Percentiles rank a stretch among this genome's conserved stretches.
Conservation (phyloP, 129 eudicot genomes). For the Heracleum sosnowskyi region DNA sequence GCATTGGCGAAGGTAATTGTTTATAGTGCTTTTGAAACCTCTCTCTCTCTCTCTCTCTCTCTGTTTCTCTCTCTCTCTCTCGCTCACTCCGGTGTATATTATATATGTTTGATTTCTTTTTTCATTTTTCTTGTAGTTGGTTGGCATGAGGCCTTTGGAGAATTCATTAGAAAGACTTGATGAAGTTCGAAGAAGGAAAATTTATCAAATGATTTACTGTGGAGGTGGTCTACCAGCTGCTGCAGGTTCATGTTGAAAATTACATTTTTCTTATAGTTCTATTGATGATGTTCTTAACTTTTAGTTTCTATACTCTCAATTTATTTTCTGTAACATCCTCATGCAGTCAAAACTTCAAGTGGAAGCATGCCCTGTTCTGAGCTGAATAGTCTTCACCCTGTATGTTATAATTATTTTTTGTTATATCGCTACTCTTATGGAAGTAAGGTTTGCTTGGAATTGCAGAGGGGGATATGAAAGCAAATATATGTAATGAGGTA, state of each 20-base stretch:
- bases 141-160: constrained; percentile 98
- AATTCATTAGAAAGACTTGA: constrained; percentile 94
- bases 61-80: neutral
- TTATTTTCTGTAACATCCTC: constrained; percentile 8
- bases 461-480: neutral
- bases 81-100: neutral
- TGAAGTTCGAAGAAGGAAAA: constrained; percentile 81
- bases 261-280: neutral
- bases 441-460: neutral
- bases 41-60: neutral
- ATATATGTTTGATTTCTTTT: neutral
- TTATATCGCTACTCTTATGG: neutral
- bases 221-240: constrained; percentile 48
- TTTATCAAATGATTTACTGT: constrained; percentile 89
- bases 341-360: constrained; percentile 42
- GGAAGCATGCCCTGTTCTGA: constrained; percentile 42
- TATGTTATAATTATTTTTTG: neutral
- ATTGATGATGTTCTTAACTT: neutral
- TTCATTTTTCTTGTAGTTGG: constrained; percentile 35
- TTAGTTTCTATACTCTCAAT: constrained; percentile 5
- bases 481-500: neutral
- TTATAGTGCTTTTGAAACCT: constrained; percentile 60
- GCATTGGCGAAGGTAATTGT: constrained; percentile 79
- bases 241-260: constrained; percentile 46
- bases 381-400: constrained; percentile 33